Evolutionary conservation across 2,329 filamentous ascomycete species (phyloP).

Genomic region (Fusarium sp.): DNA sequence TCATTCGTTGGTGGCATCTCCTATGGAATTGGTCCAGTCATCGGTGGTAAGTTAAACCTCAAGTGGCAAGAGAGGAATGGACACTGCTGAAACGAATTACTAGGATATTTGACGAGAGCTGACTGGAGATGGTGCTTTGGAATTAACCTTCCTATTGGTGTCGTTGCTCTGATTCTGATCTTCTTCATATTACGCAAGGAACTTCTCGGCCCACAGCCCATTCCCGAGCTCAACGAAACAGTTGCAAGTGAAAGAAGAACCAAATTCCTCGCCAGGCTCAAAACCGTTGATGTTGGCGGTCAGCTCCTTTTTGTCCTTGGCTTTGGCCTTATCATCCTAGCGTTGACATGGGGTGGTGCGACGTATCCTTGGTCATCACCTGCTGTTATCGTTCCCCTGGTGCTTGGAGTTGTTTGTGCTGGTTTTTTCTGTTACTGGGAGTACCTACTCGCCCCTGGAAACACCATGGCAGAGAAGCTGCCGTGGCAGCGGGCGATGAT

Average conservation of each 20-base stretch:
- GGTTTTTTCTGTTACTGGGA: constrained; percentile 64
- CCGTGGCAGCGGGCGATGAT: constrained; percentile 73
- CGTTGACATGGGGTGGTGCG: constrained; percentile 68
- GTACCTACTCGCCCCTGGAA: constrained; percentile 66
- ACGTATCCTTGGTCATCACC: constrained; percentile 65
- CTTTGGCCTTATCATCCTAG: constrained; percentile 67
- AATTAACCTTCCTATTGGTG: constrained; percentile 70
- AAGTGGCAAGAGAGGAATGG: not conserved
- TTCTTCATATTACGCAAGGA: constrained; percentile 70
- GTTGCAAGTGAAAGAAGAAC: constrained; percentile 50
- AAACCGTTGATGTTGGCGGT: constrained; percentile 69
- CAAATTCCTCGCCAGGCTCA: constrained; percentile 61
- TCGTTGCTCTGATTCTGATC: constrained; percentile 65
- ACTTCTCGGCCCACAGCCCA: constrained; percentile 66
- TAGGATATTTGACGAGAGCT: constrained; percentile 63
- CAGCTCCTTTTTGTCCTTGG: constrained; percentile 69
- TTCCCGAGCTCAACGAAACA: constrained; percentile 60
- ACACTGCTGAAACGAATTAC: constrained; percentile 8
- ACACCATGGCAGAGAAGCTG: constrained; percentile 61
- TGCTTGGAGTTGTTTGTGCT: constrained; percentile 60
- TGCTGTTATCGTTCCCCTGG: constrained; percentile 63
- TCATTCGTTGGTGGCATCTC: constrained; percentile 70
- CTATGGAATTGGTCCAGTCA: constrained; percentile 72
- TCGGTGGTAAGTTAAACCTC: constrained; percentile 60
- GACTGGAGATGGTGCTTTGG: constrained; percentile 78